These are phyloP conservation scores for Trypanosoma rangeli DNA, from an alignment of 208 protist species.

Conservation along the genomic window DNA sequence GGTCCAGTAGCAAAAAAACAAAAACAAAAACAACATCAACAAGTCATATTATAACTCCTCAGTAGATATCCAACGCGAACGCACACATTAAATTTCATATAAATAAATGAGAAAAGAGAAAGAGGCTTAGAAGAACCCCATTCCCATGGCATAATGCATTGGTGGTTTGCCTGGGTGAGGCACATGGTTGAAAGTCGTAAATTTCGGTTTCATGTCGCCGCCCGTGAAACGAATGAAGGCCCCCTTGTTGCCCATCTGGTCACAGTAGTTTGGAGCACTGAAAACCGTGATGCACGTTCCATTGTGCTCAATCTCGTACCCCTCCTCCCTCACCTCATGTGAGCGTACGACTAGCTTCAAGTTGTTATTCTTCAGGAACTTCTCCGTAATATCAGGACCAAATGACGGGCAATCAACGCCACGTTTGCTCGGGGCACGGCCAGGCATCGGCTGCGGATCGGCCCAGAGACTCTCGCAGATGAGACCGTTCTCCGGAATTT, in stretches of 20 bases:
- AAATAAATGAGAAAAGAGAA: neutral
- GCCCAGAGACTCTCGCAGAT: conserved; percentile 97
- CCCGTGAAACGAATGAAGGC: conserved; percentile 89
- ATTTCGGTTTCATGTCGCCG: conserved; percentile 72
- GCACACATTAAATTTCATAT: conserved; percentile 7
- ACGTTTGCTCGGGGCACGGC: conserved; percentile 93
- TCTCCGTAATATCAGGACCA: conserved; percentile 96
- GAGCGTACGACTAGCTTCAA: conserved; percentile 95
- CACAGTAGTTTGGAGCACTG: conserved; percentile 99
- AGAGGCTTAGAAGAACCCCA: conserved; percentile 47
- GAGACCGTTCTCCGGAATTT: conserved; percentile 94
- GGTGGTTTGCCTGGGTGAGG: conserved; percentile 77
- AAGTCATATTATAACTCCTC: neutral
- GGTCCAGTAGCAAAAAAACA: neutral
- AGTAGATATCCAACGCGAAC: neutral
- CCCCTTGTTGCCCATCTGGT: conserved; percentile 94
- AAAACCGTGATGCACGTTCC: conserved; percentile 95
- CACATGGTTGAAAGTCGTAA: conserved; percentile 71
- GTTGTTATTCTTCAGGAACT: conserved; percentile 95
- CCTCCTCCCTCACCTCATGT: conserved; percentile 97
- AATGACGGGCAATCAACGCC: conserved; percentile 95
- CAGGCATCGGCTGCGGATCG: conserved; percentile 93
- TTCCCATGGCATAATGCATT: conserved; percentile 80
- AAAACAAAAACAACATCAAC: neutral
- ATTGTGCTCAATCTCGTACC: conserved; percentile 95